Base-by-base conservation (phyloP, 202 grass and related monocot species). In the Panicum hallii region DNA sequence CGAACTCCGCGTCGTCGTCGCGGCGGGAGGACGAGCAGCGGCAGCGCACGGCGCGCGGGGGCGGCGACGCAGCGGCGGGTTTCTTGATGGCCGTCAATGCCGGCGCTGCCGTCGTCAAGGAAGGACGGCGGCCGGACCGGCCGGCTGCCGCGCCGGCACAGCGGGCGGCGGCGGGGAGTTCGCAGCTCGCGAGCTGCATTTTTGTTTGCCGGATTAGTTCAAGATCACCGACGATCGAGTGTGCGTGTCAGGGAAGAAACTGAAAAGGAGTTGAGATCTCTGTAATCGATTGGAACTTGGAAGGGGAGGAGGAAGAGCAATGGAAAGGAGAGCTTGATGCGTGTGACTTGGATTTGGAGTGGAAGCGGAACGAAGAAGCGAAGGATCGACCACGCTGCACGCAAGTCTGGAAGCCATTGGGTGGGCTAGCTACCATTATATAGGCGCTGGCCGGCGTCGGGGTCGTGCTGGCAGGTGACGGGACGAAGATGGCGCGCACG, bases 1-100 rank as follows among this genome's bases (percentile, higher is more conserved):
- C 9, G 57, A 87, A 81, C 75, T 80, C 84, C 16, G 77, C 77
- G 46, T 73, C 67, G 46, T 73, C 67, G 77, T 86, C 69, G 46
- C 47, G 23, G 11, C 58, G 84, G 40, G 49, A 55, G 11, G 82
- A 54, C 36, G 72, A 26, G 72, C 71, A 55, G 8, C 14, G 23
- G 19, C 10, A 60, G 0, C 20, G 14, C 55, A 15, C 28, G 20
- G 64, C 49, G 5, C 16, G 2, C 3, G 60, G 7, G 0, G 7
- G 11, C 15, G 1, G 5, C 2, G 42, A 10, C 2, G 60, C 3
- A 0, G 71, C 47, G 4, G 49, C 17, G 0, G 46, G 61, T 11
- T 76, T 46, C n/a, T 54, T 52, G 0, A 42, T 68, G 5, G 1
- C 9, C 10, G 26, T 13, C 4, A 63, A 63, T 63, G 19, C 56